These are phyloP conservation scores for Syncephalastrum racemosum DNA, from an alignment of 371 early-diverging fungal genomes.

Conservation along the genomic window DNA sequence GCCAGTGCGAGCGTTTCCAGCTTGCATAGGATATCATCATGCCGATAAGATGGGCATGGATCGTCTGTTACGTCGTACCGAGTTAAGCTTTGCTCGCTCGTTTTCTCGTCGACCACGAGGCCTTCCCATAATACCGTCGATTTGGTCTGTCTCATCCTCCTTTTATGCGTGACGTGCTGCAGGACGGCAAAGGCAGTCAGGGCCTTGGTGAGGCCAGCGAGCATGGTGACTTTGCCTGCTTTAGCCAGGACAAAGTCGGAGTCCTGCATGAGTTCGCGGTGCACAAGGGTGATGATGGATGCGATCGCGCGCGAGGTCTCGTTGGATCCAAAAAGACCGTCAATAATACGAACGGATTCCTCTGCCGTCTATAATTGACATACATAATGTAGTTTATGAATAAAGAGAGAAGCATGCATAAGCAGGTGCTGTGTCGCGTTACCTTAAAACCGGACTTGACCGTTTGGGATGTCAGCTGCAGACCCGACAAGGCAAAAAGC, in stretches of 20 bases:
- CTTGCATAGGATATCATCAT: too few relatives aligned
- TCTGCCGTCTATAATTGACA: slow-evolving; percentile 64
- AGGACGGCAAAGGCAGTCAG: slow-evolving; percentile 83
- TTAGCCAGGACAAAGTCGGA: slow-evolving; percentile 64
- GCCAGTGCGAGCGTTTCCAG: too few relatives aligned
- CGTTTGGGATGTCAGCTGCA: slow-evolving; percentile 74
- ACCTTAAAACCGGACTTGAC: slow-evolving; percentile 72
- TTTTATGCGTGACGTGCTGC: slow-evolving; percentile 76
- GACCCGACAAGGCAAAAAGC: slow-evolving; percentile 74
- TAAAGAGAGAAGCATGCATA: slow-evolving; percentile 5
- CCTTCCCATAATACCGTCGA: slow-evolving; percentile 56
- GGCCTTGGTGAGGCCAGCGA: slow-evolving; percentile 77
- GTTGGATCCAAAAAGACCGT: slow-evolving; percentile 91
- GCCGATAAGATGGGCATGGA: too few relatives aligned
- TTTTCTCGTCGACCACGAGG: slow-evolving; percentile 44
- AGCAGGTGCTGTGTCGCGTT: slow-evolving; percentile 9
- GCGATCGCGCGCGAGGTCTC: slow-evolving; percentile 88
- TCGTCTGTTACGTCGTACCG: slow-evolving; percentile 4
- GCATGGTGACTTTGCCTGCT: slow-evolving; percentile 65
- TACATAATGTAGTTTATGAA: neutral
- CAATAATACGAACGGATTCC: slow-evolving; percentile 85
- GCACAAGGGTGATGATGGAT: slow-evolving; percentile 75
- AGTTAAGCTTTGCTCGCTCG: slow-evolving; percentile 24
- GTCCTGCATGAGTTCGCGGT: slow-evolving; percentile 69
- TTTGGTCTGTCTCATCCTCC: slow-evolving; percentile 42